Evolutionary conservation across 2,329 filamentous ascomycete species (phyloP).

Genomic region (Thelonectria blattea): DNA sequence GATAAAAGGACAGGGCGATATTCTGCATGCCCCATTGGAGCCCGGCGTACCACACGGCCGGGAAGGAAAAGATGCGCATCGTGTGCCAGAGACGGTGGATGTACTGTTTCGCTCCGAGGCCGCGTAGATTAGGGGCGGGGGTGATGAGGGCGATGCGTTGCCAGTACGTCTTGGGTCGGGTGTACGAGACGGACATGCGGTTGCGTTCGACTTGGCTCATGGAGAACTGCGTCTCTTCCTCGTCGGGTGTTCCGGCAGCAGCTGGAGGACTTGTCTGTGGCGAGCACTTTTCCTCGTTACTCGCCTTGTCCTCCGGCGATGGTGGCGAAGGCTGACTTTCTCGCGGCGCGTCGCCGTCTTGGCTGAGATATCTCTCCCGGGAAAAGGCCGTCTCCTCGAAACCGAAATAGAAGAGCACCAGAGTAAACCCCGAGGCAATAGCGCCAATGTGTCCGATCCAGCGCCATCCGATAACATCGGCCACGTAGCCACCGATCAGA

Average conservation of each 20-base stretch:
- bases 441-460: constrained; percentile 60
- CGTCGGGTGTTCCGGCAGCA: constrained; percentile 12
- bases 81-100: constrained; percentile 59
- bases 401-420: constrained; percentile 57
- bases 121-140: constrained; percentile 58
- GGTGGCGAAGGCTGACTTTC: neutral
- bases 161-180: constrained; percentile 55
- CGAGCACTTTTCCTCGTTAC: constrained; percentile 19
- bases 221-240: constrained; percentile 23
- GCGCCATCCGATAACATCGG: constrained; percentile 56
- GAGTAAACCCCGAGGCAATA: constrained; percentile 54
- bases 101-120: constrained; percentile 61
- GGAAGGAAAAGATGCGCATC: constrained; percentile 62
- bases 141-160: constrained; percentile 63
- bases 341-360: constrained; percentile 9
- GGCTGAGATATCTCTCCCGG: constrained; percentile 46
- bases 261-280: constrained; percentile 18
- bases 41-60: constrained; percentile 62
- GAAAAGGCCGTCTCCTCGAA: constrained; percentile 60
- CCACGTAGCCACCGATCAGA: constrained; percentile 57
- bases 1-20: constrained; percentile 65
- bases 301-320: neutral
- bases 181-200: constrained; percentile 33
- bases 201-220: constrained; percentile 27
- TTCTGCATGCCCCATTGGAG: constrained; percentile 66